Evolutionary conservation across 345 rosid species (phyloP).

Genomic region (Salix purpurea): DNA sequence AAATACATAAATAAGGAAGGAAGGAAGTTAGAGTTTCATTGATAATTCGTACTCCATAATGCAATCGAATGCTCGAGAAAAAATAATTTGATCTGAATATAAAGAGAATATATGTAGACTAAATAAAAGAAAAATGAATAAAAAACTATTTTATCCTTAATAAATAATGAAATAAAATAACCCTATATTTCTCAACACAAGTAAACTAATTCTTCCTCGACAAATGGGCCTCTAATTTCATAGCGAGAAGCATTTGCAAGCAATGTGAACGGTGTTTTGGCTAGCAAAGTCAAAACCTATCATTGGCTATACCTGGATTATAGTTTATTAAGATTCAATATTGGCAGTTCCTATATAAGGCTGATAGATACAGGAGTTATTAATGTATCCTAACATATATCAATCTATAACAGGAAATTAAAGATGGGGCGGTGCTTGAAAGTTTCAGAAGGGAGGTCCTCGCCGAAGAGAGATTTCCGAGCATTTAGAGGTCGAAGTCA

Average conservation of each 20-base stretch:
- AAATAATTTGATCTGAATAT: no score
- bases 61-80: no score
- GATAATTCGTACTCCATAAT: no score
- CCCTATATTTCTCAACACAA: no score
- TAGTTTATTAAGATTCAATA: background rate
- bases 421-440: background rate
- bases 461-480: slow-evolving; percentile 26
- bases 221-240: background rate
- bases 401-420: background rate
- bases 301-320: background rate
- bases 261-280: background rate
- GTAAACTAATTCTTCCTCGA: background rate
- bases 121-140: no score
- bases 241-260: background rate
- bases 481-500: slow-evolving; percentile 12
- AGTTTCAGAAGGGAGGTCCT: slow-evolving; percentile 25
- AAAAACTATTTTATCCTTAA: no score
- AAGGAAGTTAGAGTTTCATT: no score
- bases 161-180: no score
- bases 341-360: slow-evolving; percentile 1
- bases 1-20: no score
- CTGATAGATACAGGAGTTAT: background rate
- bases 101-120: no score
- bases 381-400: background rate
- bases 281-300: slow-evolving; percentile 1